Evolutionary conservation across 163 green algal genomes (phyloP).

Genomic region (Prototheca cutis): DNA sequence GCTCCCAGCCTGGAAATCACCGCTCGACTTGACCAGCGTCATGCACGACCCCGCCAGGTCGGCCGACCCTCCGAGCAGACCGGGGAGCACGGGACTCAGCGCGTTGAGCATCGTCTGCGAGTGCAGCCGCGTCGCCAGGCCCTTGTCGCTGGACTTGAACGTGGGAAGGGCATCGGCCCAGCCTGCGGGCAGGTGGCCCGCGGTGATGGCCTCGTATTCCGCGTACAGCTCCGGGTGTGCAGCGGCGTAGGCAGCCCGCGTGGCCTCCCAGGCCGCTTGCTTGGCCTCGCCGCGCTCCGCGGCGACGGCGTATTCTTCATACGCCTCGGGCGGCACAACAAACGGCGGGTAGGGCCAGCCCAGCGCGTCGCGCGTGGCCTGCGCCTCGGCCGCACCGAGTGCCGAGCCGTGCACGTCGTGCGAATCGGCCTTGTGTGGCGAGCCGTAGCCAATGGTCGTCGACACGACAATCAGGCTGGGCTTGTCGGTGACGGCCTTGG

Average conservation of each 20-base stretch:
- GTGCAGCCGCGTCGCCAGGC: slow-evolving; percentile 88
- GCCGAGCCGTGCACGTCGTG: slow-evolving; percentile 95
- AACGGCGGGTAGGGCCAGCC: slow-evolving; percentile 89
- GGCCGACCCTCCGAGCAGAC: slow-evolving; percentile 90
- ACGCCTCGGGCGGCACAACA: slow-evolving; percentile 49
- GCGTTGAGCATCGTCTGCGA: slow-evolving; percentile 94
- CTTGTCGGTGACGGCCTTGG: slow-evolving; percentile 93
- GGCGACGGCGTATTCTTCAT: slow-evolving; percentile 31
- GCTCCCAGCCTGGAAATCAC: slow-evolving; percentile 70
- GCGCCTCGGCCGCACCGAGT: slow-evolving; percentile 89
- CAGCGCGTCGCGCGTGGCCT: slow-evolving; percentile 86
- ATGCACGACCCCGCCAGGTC: slow-evolving; percentile 98
- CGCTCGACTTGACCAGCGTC: slow-evolving; percentile 91
- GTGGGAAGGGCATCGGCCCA: slow-evolving; percentile 82
- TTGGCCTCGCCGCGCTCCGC: slow-evolving; percentile 18
- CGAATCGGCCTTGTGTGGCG: slow-evolving; percentile 96
- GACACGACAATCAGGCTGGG: slow-evolving; percentile 95
- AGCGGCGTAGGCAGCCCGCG: slow-evolving; percentile 39
- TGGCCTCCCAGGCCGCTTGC: slow-evolving; percentile 36
- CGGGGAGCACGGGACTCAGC: slow-evolving; percentile 75
- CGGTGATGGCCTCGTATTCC: slow-evolving; percentile 60
- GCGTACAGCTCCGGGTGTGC: slow-evolving; percentile 84
- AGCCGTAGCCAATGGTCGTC: slow-evolving; percentile 98
- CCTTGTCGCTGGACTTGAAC: slow-evolving; percentile 88
- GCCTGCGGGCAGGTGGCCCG: slow-evolving; percentile 66